These are phyloP conservation scores for Thymus mandschuricus DNA, from an alignment of 257 asterid genomes.

Conservation along the genomic window DNA sequence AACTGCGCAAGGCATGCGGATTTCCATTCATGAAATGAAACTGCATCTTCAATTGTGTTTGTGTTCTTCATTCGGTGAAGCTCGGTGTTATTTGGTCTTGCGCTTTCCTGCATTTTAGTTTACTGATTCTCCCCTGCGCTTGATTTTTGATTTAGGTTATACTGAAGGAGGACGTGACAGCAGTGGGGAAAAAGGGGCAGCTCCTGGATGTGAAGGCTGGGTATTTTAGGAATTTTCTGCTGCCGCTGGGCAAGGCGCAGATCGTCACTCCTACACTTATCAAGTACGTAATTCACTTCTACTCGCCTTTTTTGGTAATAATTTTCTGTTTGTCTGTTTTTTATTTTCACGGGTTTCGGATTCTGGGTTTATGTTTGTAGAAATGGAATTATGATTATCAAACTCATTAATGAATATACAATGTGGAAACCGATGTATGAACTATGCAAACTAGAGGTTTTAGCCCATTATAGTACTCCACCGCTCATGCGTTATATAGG, in stretches of 20 bases:
- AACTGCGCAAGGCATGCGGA: slow-evolving; percentile 63
- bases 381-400: neutral
- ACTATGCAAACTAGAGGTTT: slow-evolving; percentile 2
- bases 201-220: slow-evolving; percentile 91
- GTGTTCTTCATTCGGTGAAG: neutral
- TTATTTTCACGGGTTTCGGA: neutral
- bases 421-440: slow-evolving; percentile 2
- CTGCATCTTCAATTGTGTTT: slow-evolving; percentile 17
- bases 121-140: neutral
- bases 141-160: slow-evolving; percentile 56
- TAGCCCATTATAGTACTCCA: neutral
- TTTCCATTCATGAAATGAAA: neutral
- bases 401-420: neutral
- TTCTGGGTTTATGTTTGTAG: neutral
- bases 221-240: slow-evolving; percentile 72
- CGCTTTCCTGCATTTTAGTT: neutral
- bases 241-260: slow-evolving; percentile 77
- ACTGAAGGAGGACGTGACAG: slow-evolving; percentile 82
- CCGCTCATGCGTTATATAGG: neutral
- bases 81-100: neutral
- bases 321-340: neutral
- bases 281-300: slow-evolving; percentile 48
- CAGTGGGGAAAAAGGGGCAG: slow-evolving; percentile 88
- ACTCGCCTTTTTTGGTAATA: no score
- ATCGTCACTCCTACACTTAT: slow-evolving; percentile 76